Evolutionary conservation across 768 basidiomycete genomes (phyloP), one percentile per base, ranked within the genome.

Genomic region (Suillus subluteus): DNA sequence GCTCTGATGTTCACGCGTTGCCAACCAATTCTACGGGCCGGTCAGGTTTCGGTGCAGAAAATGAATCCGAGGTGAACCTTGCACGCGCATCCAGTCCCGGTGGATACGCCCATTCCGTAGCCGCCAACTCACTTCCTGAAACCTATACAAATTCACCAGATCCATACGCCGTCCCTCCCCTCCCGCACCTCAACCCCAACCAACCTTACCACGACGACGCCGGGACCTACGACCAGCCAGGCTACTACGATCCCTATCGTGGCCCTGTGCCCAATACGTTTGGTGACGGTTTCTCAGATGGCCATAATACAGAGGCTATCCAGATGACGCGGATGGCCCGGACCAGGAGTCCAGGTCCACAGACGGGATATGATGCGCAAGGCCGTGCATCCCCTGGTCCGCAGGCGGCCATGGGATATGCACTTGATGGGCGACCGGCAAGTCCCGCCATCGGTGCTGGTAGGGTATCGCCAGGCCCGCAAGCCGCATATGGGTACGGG

Each of bases 151-250:
- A 69, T 6, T 69, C 72, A n/a, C 65, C 69, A 12, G 92, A 94
- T 70, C 92, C 92, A 2, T 95, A 94, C 75, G 91, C 93, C 18
- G 88, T 94, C 1, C 92, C 94, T 3, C 92, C 92, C 18, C 81
- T 93, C 26, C 92, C 92, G 13, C 91, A 93, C 69, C 79, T 91
- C 56, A 91, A 94, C 74, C 92, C 92, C 7, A 90, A 86, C 75
- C 83, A 84, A 69, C 91, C 91, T 1, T 94, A 94, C 75, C 84
- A 77, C 63, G 93, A 94, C 71, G 91, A 95, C 67, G 90, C 91
- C 0, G 77, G 72, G 40, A 73, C 77, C 12, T 76, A 77, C 23
- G 74, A 76, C 6, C 82, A 79, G 58, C 65, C 73, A 52, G 81
- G 78, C 43, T 94, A 87, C 74, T 91, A 92, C 70, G 94, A 95